phyloP scores from a whole-genome alignment of 129 eudicot species.

The Chrysanthemum lavandulifolium region DNA sequence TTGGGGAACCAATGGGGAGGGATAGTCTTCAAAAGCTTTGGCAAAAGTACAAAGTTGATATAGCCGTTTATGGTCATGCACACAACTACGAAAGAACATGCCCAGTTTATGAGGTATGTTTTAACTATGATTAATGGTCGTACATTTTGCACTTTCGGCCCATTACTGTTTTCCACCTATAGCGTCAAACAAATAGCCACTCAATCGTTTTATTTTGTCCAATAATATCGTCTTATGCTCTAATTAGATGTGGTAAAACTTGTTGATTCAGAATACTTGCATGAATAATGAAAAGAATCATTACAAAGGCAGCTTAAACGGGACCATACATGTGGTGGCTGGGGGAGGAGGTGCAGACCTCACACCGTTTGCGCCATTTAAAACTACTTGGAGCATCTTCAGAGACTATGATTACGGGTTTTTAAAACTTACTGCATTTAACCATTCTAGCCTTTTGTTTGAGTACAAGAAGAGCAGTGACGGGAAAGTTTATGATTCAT shows the following conservation, averaged over 20 bases:
- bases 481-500: no score
- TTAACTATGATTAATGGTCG: background rate
- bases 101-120: slow-evolving; percentile 69
- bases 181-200: no score
- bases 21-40: slow-evolving; percentile 72
- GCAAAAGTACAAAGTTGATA: slow-evolving; percentile 78
- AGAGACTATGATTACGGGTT: slow-evolving; percentile 67
- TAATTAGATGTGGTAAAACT: slow-evolving; percentile 1
- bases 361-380: slow-evolving; percentile 38
- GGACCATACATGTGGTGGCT: slow-evolving; percentile 69
- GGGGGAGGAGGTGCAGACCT: slow-evolving; percentile 76
- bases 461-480: no score
- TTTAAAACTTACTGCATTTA: slow-evolving; percentile 65
- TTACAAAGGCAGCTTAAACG: slow-evolving; percentile 52
- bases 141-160: no score
- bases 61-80: slow-evolving; percentile 74
- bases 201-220: no score
- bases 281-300: slow-evolving; percentile 41
- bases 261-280: slow-evolving; percentile 55
- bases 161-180: no score
- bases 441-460: slow-evolving; percentile 54
- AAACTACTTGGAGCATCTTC: slow-evolving; percentile 60
- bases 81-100: slow-evolving; percentile 78
- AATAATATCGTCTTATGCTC: no score
- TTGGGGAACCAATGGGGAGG: slow-evolving; percentile 77